Percentiles rank a stretch among this genome's conserved stretches.
Evolutionary conservation across 148 eudicot genomes (phyloP).

Genomic region (Rhododendron ovatum): DNA sequence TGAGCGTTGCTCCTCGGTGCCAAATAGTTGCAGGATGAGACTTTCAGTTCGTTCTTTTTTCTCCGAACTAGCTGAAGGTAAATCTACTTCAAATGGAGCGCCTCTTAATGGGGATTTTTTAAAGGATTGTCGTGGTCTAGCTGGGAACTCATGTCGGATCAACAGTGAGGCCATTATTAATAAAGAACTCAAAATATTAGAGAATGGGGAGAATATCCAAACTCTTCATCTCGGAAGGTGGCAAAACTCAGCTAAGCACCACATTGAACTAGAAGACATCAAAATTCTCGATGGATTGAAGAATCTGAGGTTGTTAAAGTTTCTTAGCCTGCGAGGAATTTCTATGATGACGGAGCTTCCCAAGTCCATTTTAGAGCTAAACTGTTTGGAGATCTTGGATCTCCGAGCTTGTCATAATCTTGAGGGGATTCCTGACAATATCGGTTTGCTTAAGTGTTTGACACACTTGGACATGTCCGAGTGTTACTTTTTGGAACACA

Average conservation of each 20-base stretch:
- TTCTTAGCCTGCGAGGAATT: slow-evolving; percentile 26
- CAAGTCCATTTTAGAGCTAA: slow-evolving; percentile 20
- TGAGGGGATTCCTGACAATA: slow-evolving; percentile 28
- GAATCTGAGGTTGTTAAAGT: too few species aligned
- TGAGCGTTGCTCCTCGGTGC: slow-evolving; percentile 3
- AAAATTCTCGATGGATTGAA: too few species aligned
- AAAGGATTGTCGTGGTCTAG: not conserved
- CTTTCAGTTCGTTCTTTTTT: not conserved
- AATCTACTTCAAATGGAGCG: too few species aligned
- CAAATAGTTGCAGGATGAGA: not conserved
- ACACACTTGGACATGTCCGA: slow-evolving; percentile 17
- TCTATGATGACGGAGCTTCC: slow-evolving; percentile 15
- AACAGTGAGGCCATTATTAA: slow-evolving; percentile 30
- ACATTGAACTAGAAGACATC: too few species aligned
- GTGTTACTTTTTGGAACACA: not conserved
- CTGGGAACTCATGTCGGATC: not conserved
- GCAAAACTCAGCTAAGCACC: too few species aligned
- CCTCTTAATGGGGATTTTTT: too few species aligned
- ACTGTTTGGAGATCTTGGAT: slow-evolving; percentile 31
- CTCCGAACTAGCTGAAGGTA: too few species aligned
- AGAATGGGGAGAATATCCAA: too few species aligned
- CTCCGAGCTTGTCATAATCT: slow-evolving; percentile 10
- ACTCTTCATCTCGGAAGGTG: too few species aligned
- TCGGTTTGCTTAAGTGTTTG: slow-evolving; percentile 30
- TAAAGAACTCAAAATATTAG: too few species aligned